These are phyloP conservation scores for Cetradonia linearis DNA, from an alignment of 495 filamentous ascomycete species.

Conservation along the genomic window DNA sequence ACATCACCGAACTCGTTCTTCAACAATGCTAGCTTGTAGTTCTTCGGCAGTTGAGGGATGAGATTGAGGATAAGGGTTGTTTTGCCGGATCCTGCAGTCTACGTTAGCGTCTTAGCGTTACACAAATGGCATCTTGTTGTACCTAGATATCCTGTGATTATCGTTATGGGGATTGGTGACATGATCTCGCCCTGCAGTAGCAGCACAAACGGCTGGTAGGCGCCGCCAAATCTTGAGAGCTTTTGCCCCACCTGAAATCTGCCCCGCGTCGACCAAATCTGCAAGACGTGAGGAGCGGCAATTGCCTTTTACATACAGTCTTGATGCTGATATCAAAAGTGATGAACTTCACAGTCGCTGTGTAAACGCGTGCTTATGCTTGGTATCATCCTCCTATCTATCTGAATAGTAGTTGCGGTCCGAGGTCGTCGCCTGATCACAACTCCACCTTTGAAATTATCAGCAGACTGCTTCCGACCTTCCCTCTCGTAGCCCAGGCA, in stretches of 20 bases:
- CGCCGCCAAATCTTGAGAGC: slow-evolving; percentile 1
- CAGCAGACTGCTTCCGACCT: background rate
- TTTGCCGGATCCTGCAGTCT: slow-evolving; percentile 58
- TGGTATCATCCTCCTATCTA: background rate
- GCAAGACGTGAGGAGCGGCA: background rate
- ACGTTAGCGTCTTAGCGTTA: background rate
- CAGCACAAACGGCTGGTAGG: background rate
- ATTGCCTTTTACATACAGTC: background rate
- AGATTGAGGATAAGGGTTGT: slow-evolving; percentile 87
- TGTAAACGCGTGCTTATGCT: background rate
- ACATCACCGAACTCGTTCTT: slow-evolving; percentile 98
- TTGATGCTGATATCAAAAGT: too few relatives aligned
- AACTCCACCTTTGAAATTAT: background rate
- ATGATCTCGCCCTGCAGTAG: slow-evolving; percentile 28
- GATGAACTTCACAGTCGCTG: background rate
- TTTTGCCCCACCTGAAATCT: slow-evolving; percentile 1
- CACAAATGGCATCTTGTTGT: background rate
- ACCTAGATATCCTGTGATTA: slow-evolving; percentile 85
- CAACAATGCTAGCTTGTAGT: slow-evolving; percentile 81
- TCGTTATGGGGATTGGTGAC: slow-evolving; percentile 77
- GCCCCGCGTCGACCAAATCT: slow-evolving; percentile 2
- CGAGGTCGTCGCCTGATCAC: background rate
- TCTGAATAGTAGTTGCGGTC: background rate
- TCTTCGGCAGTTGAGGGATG: slow-evolving; percentile 66
- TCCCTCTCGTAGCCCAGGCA: background rate